Evolutionary conservation across 2,329 filamentous ascomycete genomes (phyloP).

Genomic region (Diaporthe sp.): DNA sequence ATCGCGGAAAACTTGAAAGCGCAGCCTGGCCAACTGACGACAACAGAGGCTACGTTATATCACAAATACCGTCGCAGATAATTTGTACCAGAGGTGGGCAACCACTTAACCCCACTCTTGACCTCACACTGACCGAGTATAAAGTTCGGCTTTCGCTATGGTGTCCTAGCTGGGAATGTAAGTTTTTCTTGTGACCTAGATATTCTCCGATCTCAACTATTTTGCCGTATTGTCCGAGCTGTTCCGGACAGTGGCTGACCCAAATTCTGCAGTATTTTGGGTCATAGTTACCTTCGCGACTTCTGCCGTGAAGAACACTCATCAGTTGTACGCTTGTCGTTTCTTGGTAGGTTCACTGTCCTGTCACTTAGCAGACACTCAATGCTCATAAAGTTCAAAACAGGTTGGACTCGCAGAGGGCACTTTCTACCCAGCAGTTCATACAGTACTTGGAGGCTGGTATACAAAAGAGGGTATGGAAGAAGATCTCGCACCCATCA

Average conservation of each 20-base stretch:
- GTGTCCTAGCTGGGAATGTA: conserved; percentile 42
- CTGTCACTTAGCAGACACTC: background rate
- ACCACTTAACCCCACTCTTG: too few species aligned
- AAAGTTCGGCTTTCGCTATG: conserved; percentile 42
- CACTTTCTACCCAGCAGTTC: conserved; percentile 42
- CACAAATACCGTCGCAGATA: conserved; percentile 42
- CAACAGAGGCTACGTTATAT: conserved; percentile 41
- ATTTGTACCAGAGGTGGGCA: conserved; percentile 41
- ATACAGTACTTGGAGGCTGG: conserved; percentile 41
- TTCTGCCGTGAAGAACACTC: conserved; percentile 39
- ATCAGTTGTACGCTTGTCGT: conserved; percentile 40
- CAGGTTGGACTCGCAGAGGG: conserved; percentile 42
- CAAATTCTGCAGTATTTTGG: conserved; percentile 32
- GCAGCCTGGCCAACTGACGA: background rate
- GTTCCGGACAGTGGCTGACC: background rate
- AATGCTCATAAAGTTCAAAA: background rate
- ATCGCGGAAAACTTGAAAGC: accelerated
- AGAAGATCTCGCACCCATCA: too few species aligned
- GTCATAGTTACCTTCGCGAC: conserved; percentile 42
- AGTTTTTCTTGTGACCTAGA: background rate
- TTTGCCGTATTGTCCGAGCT: too few species aligned
- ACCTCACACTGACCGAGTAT: background rate
- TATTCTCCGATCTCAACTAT: too few species aligned
- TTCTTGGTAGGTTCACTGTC: conserved; percentile 33
- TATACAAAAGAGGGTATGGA: conserved; percentile 40